These are phyloP conservation scores for Neofusicoccum sp. DNA, from an alignment of 2,329 filamentous ascomycete genomes.

Conservation along the genomic window DNA sequence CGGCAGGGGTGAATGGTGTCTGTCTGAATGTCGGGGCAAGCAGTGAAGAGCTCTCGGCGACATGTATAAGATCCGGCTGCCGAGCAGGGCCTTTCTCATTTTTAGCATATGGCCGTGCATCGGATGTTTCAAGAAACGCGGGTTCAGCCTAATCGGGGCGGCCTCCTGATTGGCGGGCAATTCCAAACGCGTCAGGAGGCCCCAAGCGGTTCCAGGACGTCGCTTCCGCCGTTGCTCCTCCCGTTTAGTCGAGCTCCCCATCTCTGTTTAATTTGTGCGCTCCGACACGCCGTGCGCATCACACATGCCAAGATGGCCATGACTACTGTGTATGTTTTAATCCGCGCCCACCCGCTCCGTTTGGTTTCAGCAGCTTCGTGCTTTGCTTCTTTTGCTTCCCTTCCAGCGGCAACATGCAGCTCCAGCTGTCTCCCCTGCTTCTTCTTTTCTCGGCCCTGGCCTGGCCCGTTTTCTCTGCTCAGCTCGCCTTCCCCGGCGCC, in stretches of 20 bases:
- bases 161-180: slow-evolving; percentile 12
- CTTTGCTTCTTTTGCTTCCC: background rate
- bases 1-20: too few relatives aligned
- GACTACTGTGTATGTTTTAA: background rate
- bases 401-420: background rate
- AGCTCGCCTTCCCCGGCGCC: slow-evolving; percentile 53
- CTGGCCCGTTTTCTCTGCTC: slow-evolving; percentile 21
- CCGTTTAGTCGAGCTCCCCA: slow-evolving; percentile 5
- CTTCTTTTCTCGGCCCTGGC: slow-evolving; percentile 17
- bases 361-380: background rate
- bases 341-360: background rate
- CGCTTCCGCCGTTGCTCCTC: slow-evolving; percentile 3
- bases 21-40: too few relatives aligned
- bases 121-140: background rate
- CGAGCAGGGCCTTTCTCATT: too few relatives aligned
- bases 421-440: background rate
- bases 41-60: too few relatives aligned
- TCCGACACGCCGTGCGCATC: slow-evolving; percentile 15
- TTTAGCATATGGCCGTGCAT: background rate
- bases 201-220: slow-evolving; percentile 12
- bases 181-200: slow-evolving; percentile 8
- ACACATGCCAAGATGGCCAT: background rate
- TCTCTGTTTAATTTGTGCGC: slow-evolving; percentile 14
- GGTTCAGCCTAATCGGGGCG: background rate
- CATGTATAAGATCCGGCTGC: too few relatives aligned